Evolutionary conservation across 2,329 filamentous ascomycete species (phyloP), one percentile per base, ranked within the genome.

Genomic region (Neofusicoccum umdonicola): DNA sequence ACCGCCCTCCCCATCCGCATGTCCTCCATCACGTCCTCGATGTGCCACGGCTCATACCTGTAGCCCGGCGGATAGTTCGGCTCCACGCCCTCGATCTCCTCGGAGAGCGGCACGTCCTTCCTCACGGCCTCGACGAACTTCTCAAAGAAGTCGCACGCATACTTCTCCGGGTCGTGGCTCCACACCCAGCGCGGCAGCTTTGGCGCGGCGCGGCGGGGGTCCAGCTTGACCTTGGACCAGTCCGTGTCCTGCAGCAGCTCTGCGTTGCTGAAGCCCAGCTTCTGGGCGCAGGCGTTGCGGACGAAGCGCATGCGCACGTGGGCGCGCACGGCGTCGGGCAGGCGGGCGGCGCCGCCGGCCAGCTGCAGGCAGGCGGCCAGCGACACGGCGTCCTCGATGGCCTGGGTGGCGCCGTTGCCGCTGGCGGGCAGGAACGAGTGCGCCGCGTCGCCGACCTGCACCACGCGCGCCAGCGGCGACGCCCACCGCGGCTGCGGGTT

Each of bases 261-360:
- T 31, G 80, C 74, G 69, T 82, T 81, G 67, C 77, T 76, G 73
- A 81, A 81, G 47, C 79, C 78, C 41, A 82, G 76, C 64, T 83
- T 82, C 64, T 83, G 82, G 1, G 80, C 79, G 72, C 81, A 83
- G 5, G 78, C 76, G 56, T 80, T 81, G 58, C 81, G 79, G 66
- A 79, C 77, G 72, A 81, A 83, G 35, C 78, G 77, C 71, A 80
- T 77, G 44, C 78, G 73, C 45, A 79, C 74, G 66, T 81, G 78
- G 6, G 76, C 70, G 35, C 78, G 76, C 5, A 80, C 75, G 1
- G 76, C 74, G 37, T 78, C 72, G 0, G 76, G 71, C 4, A 78
- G 73, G 63, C 76, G 69, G 1, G 22, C 27, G 63, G 74, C 78
- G 5, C 13, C 19, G 13, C 79, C 80, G 3, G 74, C 79, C 27